These are phyloP conservation scores for Paramecium caudatum DNA, from an alignment of 73 alveolate species.

Conservation along the genomic window DNA sequence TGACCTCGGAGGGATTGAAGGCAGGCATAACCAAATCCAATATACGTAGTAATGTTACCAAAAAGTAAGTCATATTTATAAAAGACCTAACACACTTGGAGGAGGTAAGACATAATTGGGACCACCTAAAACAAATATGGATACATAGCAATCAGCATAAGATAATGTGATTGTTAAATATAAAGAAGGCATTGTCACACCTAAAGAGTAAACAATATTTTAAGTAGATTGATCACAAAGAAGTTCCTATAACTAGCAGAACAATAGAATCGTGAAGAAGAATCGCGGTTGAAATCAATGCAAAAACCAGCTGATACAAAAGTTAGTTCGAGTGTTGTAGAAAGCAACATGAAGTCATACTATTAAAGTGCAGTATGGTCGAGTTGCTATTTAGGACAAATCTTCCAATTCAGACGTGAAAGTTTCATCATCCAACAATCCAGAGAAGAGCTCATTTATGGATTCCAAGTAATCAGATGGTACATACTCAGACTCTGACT, in stretches of 20 bases:
- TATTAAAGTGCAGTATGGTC: slow-evolving; percentile 55
- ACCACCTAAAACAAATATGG: slow-evolving; percentile 45
- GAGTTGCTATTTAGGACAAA: slow-evolving; percentile 39
- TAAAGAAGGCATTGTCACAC: slow-evolving; percentile 17
- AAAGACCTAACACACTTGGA: slow-evolving; percentile 43
- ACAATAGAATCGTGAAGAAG: slow-evolving; percentile 19
- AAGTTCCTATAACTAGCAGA: slow-evolving; percentile 57
- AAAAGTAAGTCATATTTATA: background rate
- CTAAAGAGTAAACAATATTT: slow-evolving; percentile 24
- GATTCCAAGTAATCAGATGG: slow-evolving; percentile 61
- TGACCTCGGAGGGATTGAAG: slow-evolving; percentile 42
- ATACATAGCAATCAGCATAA: background rate
- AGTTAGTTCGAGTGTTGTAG: slow-evolving; percentile 40
- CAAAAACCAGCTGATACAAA: slow-evolving; percentile 20
- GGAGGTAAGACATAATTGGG: slow-evolving; percentile 65
- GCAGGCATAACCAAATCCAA: slow-evolving; percentile 61
- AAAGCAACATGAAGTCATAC: slow-evolving; percentile 59
- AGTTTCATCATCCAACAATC: slow-evolving; percentile 52
- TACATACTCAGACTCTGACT: slow-evolving; percentile 57
- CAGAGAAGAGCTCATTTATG: slow-evolving; percentile 45
- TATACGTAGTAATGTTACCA: slow-evolving; percentile 38
- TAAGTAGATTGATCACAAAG: slow-evolving; percentile 6
- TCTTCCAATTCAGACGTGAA: slow-evolving; percentile 66
- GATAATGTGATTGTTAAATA: slow-evolving; percentile 45
- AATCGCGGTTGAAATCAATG: background rate